These are phyloP conservation scores for Abelmoschus esculentus DNA, from an alignment of 345 rosid species.

Conservation along the genomic window DNA sequence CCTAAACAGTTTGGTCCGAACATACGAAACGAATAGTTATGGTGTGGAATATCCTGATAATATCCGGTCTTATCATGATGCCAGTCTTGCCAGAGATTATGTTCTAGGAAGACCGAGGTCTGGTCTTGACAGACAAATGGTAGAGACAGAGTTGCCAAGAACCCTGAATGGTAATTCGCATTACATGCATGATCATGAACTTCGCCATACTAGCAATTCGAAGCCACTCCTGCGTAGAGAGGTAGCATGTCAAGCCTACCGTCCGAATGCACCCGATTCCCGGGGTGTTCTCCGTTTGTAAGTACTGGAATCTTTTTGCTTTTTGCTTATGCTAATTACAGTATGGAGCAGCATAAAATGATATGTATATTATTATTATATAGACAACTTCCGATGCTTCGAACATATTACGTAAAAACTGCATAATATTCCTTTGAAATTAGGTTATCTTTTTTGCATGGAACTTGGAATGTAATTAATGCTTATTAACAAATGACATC, in stretches of 20 bases:
- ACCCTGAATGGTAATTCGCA: background rate
- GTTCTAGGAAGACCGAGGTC: background rate
- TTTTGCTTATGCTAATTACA: background rate
- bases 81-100: background rate
- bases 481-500: no score
- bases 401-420: no score
- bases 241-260: background rate
- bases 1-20: background rate
- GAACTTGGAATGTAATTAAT: no score
- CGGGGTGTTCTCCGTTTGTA: background rate
- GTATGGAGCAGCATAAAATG: background rate
- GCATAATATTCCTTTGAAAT: no score
- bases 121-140: background rate
- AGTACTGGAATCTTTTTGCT: background rate
- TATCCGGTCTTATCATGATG: background rate
- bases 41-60: background rate
- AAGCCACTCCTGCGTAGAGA: background rate
- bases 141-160: constrained; percentile 10
- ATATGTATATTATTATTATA: no score
- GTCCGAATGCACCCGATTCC: background rate
- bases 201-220: background rate
- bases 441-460: no score
- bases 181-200: background rate
- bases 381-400: background rate
- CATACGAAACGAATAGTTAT: background rate